Base-by-base conservation (phyloP, 169 alveolate genomes). In the Babesia bovis region DNA sequence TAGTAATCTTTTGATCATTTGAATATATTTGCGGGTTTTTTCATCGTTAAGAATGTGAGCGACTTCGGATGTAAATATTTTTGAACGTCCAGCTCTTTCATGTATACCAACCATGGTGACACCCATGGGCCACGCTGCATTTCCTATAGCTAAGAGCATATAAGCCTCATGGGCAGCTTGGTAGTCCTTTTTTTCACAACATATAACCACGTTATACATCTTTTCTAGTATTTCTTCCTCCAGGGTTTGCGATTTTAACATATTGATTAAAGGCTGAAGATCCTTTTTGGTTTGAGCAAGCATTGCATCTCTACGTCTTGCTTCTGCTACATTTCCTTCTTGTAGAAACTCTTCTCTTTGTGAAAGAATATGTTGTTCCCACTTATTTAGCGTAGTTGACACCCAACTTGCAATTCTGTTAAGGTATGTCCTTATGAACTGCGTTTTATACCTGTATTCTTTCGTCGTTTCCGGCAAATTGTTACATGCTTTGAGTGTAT, bases 121-220 rank as follows among this genome's bases (percentile, higher is more conserved):
- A 12, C 98, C 98, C 96, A 86, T 86, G 25, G 97, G 98, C 98
- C 98, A 95, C 6, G 98, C 96, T n/a, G 98, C 97, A 83, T 94
- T 94, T 17, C 98, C 98, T 42, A 95, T 95, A 56, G 97, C 95
- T 41, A 95, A 95, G 30, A 89, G 83, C 76, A 93, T 84, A 83
- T 93, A 76, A 23, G 79, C 72, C 23, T 65, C 81, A 21, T 76
- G 81, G 17, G 85, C 85, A 30, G 50, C 71, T 36, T 57, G 42
- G 25, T 49, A 76, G 2, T 76, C 66, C 12, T 59, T 45, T 23
- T 23, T 55, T 12, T 66, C 71, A 32, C 78, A 66, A 19, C 66
- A 66, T 21, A 52, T 71, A 6, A 76, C 73, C 0, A 76, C 68
- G 4, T 32, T 51, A 45, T 47, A 23, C 25, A 76, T 25, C 36